Percentiles rank a stretch among this genome's conserved stretches.
phyloP scores from a whole-genome alignment of 2,329 filamentous ascomycete species.

The Fusarium phyllophilum region DNA sequence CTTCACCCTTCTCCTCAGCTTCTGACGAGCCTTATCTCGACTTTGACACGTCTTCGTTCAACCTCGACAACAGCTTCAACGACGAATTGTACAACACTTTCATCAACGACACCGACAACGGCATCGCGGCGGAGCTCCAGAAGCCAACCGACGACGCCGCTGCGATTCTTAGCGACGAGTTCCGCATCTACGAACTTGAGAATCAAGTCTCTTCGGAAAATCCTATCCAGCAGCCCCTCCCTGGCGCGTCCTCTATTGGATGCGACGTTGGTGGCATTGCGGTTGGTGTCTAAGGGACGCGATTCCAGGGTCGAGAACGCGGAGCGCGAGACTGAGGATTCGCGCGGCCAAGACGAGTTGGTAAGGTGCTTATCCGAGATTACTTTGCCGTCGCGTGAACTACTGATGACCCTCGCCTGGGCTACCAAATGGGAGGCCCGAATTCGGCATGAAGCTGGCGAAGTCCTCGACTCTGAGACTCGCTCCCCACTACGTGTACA shows the following conservation, averaged over 20 bases:
- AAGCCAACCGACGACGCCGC: conserved; percentile 62
- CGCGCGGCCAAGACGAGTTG: conserved; percentile 52
- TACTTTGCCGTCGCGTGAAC: conserved; percentile 58
- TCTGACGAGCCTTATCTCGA: conserved; percentile 74
- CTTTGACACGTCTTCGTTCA: conserved; percentile 66
- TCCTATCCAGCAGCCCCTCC: conserved; percentile 77
- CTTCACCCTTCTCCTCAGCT: conserved; percentile 75
- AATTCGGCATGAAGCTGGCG: conserved; percentile 40
- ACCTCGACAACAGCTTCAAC: conserved; percentile 59
- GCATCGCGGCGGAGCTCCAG: conserved; percentile 58
- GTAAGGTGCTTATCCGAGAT: conserved; percentile 51
- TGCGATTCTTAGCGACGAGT: conserved; percentile 63
- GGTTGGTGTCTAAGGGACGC: conserved; percentile 72
- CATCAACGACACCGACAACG: conserved; percentile 63
- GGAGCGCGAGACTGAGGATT: conserved; percentile 47
- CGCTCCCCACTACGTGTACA: conserved; percentile 27
- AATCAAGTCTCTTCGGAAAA: conserved; percentile 70
- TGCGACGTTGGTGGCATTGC: conserved; percentile 79
- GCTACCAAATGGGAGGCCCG: conserved; percentile 54
- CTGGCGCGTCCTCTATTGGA: conserved; percentile 78
- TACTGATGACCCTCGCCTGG: conserved; percentile 61
- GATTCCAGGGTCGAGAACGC: conserved; percentile 57
- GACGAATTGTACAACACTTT: conserved; percentile 64
- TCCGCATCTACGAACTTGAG: conserved; percentile 67
- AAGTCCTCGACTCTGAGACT: conserved; percentile 40